Percentiles rank a stretch among this genome's conserved stretches.
Conservation (phyloP, 345 rosid genomes). For the Erodium maritimum region DNA sequence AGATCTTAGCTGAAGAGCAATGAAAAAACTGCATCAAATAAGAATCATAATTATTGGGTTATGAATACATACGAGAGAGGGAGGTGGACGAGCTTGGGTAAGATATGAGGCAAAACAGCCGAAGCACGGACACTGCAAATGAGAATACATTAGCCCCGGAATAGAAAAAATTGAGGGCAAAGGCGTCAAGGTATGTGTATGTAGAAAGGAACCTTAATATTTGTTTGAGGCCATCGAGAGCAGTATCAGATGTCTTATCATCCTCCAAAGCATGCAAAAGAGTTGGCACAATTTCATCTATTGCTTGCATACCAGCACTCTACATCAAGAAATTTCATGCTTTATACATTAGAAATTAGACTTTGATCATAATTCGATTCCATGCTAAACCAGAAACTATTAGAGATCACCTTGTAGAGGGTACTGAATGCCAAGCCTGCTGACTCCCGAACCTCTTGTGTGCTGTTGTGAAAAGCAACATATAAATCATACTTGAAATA, state of each 20-base stretch:
- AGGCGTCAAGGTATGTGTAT: not conserved
- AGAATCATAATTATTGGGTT: constrained; percentile 6
- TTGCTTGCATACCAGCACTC: constrained; percentile 99
- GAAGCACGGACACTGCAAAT: constrained; percentile 77
- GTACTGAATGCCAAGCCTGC: constrained; percentile 98
- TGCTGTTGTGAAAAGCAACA: constrained; percentile 26
- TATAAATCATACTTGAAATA: not conserved
- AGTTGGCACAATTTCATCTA: constrained; percentile 96
- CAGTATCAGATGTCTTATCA: constrained; percentile 79
- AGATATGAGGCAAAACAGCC: constrained; percentile 95
- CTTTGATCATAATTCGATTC: not conserved
- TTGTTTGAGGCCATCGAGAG: constrained; percentile 93
- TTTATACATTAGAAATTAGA: not conserved
- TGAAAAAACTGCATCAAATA: constrained; percentile 6
- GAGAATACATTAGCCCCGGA: not conserved
- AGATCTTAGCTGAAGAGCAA: constrained; percentile 5
- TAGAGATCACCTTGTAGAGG: constrained; percentile 65
- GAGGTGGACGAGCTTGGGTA: constrained; percentile 82
- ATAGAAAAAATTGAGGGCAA: not conserved
- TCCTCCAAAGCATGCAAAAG: constrained; percentile 90
- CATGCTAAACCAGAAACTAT: constrained; percentile 5
- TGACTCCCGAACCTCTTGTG: constrained; percentile 86
- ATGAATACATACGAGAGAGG: constrained; percentile 80
- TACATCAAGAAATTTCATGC: constrained; percentile 17
- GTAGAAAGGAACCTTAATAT: constrained; percentile 50